These are phyloP conservation scores for Globisporangium heterothallicum DNA, from an alignment of 352 stramenopile genomes.

Conservation along the genomic window DNA sequence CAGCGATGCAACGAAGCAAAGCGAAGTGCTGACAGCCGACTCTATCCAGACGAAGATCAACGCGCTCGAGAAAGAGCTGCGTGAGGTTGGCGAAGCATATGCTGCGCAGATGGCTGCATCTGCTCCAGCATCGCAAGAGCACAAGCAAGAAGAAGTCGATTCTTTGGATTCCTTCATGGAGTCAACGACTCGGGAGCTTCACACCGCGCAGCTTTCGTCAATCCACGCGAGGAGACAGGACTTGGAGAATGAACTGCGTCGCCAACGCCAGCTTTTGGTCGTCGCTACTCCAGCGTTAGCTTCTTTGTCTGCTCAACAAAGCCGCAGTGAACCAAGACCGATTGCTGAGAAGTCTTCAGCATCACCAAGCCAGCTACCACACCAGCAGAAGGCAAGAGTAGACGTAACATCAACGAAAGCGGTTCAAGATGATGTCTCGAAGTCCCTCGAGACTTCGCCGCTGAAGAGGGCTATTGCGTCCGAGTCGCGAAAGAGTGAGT, in stretches of 20 bases:
- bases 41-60: constrained; percentile 44
- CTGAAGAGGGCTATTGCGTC: not conserved
- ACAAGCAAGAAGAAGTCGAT: constrained; percentile 31
- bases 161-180: constrained; percentile 69
- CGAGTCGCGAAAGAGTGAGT: not conserved
- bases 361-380: not conserved
- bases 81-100: constrained; percentile 21
- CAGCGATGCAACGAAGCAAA: not conserved
- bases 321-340: not conserved
- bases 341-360: not conserved
- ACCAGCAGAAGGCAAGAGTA: not conserved
- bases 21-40: constrained; percentile 45
- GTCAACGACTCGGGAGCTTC: constrained; percentile 41
- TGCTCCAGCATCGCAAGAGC: constrained; percentile 7
- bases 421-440: not conserved
- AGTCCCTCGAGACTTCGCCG: not conserved
- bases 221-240: constrained; percentile 20
- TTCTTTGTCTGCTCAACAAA: not conserved
- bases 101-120: not conserved
- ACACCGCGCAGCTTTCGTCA: constrained; percentile 24
- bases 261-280: constrained; percentile 39
- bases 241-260: constrained; percentile 34
- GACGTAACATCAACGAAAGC: not conserved
- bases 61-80: constrained; percentile 30
- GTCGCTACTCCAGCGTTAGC: constrained; percentile 53